Percentiles rank a stretch among this genome's conserved stretches.
Conservation (phyloP, 441 rosid genomes). For the Erodium texanum region DNA sequence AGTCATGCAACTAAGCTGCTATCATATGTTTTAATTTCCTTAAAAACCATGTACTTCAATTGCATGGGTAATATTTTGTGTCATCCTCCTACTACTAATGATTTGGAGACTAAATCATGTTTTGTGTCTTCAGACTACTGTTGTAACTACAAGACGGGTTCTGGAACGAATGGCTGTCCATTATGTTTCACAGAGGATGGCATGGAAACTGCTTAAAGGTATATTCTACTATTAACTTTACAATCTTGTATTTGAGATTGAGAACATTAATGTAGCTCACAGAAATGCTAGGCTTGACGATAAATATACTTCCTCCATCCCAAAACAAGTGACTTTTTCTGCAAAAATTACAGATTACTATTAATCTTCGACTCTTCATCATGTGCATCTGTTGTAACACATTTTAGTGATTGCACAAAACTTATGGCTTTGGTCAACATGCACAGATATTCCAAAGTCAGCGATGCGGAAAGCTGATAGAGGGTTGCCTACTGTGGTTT, state of each 20-base stretch:
- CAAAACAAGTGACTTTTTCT: background rate
- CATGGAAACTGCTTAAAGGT: slow-evolving; percentile 98
- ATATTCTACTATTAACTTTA: slow-evolving; percentile 9
- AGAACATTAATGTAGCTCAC: too few relatives aligned
- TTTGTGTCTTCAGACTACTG: slow-evolving; percentile 47
- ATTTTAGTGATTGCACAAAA: background rate
- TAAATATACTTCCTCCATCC: background rate
- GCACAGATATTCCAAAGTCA: slow-evolving; percentile 72
- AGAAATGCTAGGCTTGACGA: background rate
- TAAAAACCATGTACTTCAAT: background rate
- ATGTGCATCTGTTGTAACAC: background rate
- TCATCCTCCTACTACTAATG: background rate
- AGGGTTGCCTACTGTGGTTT: slow-evolving; percentile 56
- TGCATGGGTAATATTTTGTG: background rate
- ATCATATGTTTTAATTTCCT: background rate
- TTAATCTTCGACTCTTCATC: background rate
- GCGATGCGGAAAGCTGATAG: slow-evolving; percentile 72
- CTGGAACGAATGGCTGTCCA: slow-evolving; percentile 81
- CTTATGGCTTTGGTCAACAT: slow-evolving; percentile 17
- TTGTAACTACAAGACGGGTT: slow-evolving; percentile 75
- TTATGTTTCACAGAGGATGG: slow-evolving; percentile 74
- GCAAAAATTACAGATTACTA: background rate
- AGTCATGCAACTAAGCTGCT: background rate
- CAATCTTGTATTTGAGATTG: background rate
- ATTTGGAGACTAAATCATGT: slow-evolving; percentile 11